Evolutionary conservation across 495 filamentous ascomycete species (phyloP).

Genomic region (Talaromyces adpressus): DNA sequence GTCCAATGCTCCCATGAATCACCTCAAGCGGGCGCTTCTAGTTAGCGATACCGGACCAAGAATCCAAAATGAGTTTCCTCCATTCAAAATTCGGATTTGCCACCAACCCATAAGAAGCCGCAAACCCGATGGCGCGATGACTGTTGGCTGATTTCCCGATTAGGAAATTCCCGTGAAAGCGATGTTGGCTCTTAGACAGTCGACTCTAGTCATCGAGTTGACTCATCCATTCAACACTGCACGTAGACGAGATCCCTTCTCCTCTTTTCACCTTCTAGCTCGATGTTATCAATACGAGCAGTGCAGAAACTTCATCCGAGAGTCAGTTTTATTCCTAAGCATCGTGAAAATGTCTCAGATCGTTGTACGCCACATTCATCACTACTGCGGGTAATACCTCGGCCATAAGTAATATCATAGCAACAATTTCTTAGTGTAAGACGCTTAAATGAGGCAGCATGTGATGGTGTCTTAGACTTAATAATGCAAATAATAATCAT

Average conservation of each 20-base stretch:
- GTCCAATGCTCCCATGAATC: neutral
- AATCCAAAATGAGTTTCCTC: neutral
- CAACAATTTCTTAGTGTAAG: neutral
- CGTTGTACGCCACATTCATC: neutral
- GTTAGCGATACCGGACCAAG: neutral
- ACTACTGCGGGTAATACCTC: neutral
- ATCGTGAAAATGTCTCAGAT: neutral
- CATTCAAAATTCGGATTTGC: neutral
- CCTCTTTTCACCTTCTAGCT: neutral
- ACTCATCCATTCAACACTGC: neutral
- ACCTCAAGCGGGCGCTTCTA: neutral
- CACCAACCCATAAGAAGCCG: no score
- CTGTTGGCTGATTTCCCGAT: neutral
- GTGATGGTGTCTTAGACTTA: neutral
- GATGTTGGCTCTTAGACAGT: neutral
- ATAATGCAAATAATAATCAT: neutral
- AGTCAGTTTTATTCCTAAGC: neutral
- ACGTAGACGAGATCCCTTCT: neutral
- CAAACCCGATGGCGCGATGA: neutral
- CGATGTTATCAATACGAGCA: neutral
- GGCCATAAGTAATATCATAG: neutral
- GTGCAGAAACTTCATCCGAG: neutral
- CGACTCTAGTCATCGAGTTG: neutral
- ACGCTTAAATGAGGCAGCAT: neutral
- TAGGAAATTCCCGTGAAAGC: neutral